Percentiles rank a stretch among this genome's conserved stretches.
phyloP scores from a whole-genome alignment of 208 protist species.

The Trypanosoma platydactyli region DNA sequence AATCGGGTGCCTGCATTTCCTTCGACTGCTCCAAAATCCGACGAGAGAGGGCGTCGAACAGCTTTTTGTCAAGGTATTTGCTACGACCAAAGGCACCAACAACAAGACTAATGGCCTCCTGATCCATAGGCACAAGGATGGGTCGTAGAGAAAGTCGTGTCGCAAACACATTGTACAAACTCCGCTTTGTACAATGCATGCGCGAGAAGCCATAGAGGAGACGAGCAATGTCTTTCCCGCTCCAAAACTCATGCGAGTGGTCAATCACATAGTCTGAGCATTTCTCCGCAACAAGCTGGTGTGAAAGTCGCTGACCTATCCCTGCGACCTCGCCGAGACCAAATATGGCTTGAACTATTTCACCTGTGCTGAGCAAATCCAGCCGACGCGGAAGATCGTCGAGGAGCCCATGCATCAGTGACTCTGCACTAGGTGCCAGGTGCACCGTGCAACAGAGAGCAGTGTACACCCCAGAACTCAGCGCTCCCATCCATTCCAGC shows the following conservation, averaged over 20 bases:
- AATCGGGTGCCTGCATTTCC: conserved; percentile 50
- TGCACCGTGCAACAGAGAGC: conserved; percentile 11
- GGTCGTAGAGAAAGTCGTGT: conserved; percentile 43
- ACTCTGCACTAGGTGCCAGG: background rate
- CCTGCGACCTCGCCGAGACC: conserved; percentile 55
- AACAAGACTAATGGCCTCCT: conserved; percentile 39
- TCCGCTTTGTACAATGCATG: conserved; percentile 75
- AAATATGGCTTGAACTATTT: conserved; percentile 57
- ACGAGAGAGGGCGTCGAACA: conserved; percentile 55
- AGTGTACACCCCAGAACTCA: conserved; percentile 21
- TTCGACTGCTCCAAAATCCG: conserved; percentile 36
- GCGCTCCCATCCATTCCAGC: conserved; percentile 22
- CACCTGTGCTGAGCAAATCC: conserved; percentile 39
- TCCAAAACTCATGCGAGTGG: conserved; percentile 63
- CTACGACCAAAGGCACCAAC: conserved; percentile 69
- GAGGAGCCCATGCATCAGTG: conserved; percentile 21
- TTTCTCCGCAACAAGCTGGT: conserved; percentile 68
- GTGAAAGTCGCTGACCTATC: conserved; percentile 61
- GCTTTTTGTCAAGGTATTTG: conserved; percentile 70
- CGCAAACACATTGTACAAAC: conserved; percentile 71
- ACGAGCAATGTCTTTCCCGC: conserved; percentile 51
- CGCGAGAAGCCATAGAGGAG: conserved; percentile 77
- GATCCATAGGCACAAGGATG: conserved; percentile 51
- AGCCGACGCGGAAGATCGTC: conserved; percentile 43
- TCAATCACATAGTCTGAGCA: conserved; percentile 77